phyloP scores from a whole-genome alignment of 495 filamentous ascomycete species.

The Achaetomiella virescens region DNA sequence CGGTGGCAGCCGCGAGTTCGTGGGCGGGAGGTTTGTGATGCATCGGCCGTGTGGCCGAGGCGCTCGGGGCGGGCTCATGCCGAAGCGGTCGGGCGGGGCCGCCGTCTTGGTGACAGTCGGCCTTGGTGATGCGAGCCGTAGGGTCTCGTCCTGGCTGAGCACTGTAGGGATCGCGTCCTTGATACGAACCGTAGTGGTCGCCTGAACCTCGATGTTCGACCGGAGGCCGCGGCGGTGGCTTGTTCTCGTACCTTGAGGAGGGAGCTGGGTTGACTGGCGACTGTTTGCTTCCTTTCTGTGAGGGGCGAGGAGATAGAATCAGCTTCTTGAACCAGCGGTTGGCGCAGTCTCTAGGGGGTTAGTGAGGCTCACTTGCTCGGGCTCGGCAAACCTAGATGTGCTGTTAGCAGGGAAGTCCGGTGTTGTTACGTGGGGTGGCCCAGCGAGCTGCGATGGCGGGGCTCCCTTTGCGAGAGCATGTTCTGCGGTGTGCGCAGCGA shows the following conservation, averaged over 20 bases:
- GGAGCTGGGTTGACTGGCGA: conserved; percentile 12
- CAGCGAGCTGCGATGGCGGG: conserved; percentile 3
- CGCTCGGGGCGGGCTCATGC: conserved; percentile 32
- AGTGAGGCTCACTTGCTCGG: conserved; percentile 65
- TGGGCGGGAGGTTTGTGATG: conserved; percentile 46
- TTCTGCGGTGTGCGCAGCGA: conserved; percentile 19
- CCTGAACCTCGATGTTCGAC: conserved; percentile 20
- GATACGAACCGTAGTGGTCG: conserved; percentile 18
- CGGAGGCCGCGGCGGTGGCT: conserved; percentile 33
- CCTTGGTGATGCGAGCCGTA: conserved; percentile 14
- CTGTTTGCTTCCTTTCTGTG: conserved; percentile 30
- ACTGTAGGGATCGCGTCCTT: conserved; percentile 2
- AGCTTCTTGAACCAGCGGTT: conserved; percentile 10
- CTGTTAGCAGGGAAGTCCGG: conserved; percentile 17
- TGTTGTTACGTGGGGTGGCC: conserved; percentile 2
- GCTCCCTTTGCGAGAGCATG: conserved; percentile 15
- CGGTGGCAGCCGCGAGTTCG: conserved; percentile 56
- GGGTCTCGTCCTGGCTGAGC: neutral
- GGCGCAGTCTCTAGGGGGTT: conserved; percentile 2
- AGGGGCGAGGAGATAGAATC: neutral
- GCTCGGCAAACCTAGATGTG: conserved; percentile 73
- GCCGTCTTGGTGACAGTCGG: conserved; percentile 19
- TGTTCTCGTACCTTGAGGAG: conserved; percentile 36
- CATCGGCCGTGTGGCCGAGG: conserved; percentile 41
- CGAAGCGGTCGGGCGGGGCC: conserved; percentile 18